These are phyloP conservation scores for Strigomonas galati DNA, from an alignment of 208 protist species.

Conservation along the genomic window DNA sequence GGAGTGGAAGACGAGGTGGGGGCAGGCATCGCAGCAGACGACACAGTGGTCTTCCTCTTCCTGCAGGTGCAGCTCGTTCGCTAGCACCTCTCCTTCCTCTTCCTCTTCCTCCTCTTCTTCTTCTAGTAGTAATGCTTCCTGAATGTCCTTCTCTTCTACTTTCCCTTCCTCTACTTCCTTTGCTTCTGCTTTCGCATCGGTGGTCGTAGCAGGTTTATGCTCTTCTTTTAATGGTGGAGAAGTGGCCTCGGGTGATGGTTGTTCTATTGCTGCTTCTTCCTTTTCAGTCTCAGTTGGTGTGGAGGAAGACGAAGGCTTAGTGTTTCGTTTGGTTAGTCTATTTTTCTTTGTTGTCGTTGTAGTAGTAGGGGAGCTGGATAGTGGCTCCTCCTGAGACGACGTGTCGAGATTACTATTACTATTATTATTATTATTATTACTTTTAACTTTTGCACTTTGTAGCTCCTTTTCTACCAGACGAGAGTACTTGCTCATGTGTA, in stretches of 20 bases:
- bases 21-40: slow-evolving; percentile 77
- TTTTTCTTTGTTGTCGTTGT: neutral
- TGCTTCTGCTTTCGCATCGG: too few relatives aligned
- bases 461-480: slow-evolving; percentile 22
- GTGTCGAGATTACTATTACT: too few relatives aligned
- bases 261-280: too few relatives aligned
- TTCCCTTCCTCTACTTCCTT: too few relatives aligned
- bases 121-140: too few relatives aligned
- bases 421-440: too few relatives aligned
- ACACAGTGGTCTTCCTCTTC: slow-evolving; percentile 10
- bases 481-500: slow-evolving; percentile 49
- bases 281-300: too few relatives aligned
- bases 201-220: neutral
- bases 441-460: neutral
- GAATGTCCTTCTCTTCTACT: too few relatives aligned
- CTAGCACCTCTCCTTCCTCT: slow-evolving; percentile 13
- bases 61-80: neutral
- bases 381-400: neutral
- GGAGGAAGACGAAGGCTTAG: slow-evolving; percentile 3
- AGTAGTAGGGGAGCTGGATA: neutral
- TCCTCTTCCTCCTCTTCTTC: slow-evolving; percentile 5
- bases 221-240: too few relatives aligned
- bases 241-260: too few relatives aligned
- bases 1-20: slow-evolving; percentile 41
- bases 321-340: neutral